These are phyloP conservation scores for Aurinia saxatilis DNA, from an alignment of 345 rosid genomes.

Conservation along the genomic window DNA sequence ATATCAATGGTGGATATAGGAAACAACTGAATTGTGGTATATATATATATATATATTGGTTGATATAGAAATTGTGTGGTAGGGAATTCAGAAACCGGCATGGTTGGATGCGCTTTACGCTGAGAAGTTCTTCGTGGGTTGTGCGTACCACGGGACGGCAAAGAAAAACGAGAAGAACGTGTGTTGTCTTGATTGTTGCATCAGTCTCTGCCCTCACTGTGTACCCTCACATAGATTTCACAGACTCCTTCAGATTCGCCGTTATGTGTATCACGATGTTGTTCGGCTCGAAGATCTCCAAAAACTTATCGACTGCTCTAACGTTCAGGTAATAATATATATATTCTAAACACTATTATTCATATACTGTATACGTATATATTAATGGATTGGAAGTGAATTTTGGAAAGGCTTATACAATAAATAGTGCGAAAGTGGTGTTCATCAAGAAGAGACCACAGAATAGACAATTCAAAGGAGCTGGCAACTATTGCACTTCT, in stretches of 20 bases:
- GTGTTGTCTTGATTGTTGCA: slow-evolving; percentile 84
- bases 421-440: slow-evolving; percentile 90
- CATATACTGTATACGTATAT: neutral
- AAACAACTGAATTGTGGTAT: slow-evolving; percentile 11
- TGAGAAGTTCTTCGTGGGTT: slow-evolving; percentile 71
- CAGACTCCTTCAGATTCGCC: slow-evolving; percentile 88
- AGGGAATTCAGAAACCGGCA: slow-evolving; percentile 82
- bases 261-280: slow-evolving; percentile 94
- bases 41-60: neutral
- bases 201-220: slow-evolving; percentile 92
- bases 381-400: neutral
- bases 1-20: neutral
- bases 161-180: slow-evolving; percentile 95
- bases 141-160: slow-evolving; percentile 63
- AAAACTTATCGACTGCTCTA: slow-evolving; percentile 88
- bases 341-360: too few species aligned
- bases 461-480: slow-evolving; percentile 85
- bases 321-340: slow-evolving; percentile 74
- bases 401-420: slow-evolving; percentile 64
- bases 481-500: slow-evolving; percentile 85
- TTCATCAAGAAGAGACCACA: slow-evolving; percentile 97
- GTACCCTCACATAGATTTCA: slow-evolving; percentile 80
- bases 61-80: neutral
- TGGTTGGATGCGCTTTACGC: slow-evolving; percentile 90
- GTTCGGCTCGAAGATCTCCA: slow-evolving; percentile 89